Conservation (phyloP, 2,329 filamentous ascomycete genomes). For the Diaporthe citri region DNA sequence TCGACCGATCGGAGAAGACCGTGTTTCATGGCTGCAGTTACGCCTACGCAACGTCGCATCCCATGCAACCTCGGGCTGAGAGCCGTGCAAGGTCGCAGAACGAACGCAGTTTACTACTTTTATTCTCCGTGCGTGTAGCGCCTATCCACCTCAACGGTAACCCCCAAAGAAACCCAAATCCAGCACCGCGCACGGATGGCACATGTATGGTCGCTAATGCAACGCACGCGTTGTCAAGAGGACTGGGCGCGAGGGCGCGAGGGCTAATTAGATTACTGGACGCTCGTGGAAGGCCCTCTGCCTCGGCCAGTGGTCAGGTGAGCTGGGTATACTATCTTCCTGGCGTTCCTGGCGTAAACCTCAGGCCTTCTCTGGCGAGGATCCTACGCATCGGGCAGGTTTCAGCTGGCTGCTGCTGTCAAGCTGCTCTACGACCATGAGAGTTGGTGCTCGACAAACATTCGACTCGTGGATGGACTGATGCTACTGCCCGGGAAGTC, state of each 20-base stretch:
- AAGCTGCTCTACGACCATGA: conserved; percentile 18
- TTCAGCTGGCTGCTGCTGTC: conserved; percentile 11
- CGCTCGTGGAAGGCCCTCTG: neutral
- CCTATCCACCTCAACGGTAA: conserved; percentile 5
- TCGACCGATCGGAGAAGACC: conserved; percentile 20
- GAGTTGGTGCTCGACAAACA: neutral
- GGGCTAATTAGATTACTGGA: neutral
- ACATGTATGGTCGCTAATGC: neutral
- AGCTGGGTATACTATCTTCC: neutral
- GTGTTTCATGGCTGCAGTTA: conserved; percentile 22
- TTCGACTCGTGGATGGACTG: neutral
- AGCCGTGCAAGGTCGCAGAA: conserved; percentile 13
- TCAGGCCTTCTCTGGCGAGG: neutral
- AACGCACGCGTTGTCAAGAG: neutral
- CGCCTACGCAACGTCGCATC: conserved; percentile 11
- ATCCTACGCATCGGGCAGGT: neutral
- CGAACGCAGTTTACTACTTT: neutral
- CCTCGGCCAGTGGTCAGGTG: too few relatives aligned
- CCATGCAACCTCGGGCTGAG: conserved; percentile 15
- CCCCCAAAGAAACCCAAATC: neutral
- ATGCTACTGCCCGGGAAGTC: neutral
- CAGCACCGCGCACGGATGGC: conserved; percentile 5
- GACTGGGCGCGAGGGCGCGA: neutral
- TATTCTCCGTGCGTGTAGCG: conserved; percentile 5
- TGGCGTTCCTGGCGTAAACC: neutral